These are phyloP conservation scores for Byssoonygena ceratinophila DNA, from an alignment of 2,329 filamentous ascomycete species.

Conservation along the genomic window DNA sequence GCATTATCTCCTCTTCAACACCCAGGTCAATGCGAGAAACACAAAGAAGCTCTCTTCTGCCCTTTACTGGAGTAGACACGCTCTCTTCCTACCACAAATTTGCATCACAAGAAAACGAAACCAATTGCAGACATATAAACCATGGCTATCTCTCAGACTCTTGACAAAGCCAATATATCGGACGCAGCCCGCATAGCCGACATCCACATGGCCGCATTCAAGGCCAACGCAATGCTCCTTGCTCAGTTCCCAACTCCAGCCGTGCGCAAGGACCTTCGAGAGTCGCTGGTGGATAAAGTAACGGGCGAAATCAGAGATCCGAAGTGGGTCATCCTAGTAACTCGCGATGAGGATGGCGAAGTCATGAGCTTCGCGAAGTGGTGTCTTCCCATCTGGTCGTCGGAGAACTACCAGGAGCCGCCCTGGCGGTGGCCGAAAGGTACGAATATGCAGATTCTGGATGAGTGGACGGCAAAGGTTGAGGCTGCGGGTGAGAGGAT, in stretches of 20 bases:
- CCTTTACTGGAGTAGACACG: too few relatives aligned
- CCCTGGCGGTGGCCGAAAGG: slow-evolving; percentile 19
- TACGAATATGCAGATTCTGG: slow-evolving; percentile 14
- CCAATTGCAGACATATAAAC: too few relatives aligned
- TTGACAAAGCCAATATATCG: slow-evolving; percentile 13
- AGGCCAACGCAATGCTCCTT: slow-evolving; percentile 18
- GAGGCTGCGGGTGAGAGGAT: slow-evolving; percentile 11
- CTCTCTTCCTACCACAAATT: too few relatives aligned
- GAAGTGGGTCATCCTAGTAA: slow-evolving; percentile 17
- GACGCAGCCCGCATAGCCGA: slow-evolving; percentile 20
- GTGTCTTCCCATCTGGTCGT: slow-evolving; percentile 13
- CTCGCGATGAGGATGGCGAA: slow-evolving; percentile 3
- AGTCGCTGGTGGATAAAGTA: slow-evolving; percentile 16
- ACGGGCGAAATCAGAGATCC: slow-evolving; percentile 18
- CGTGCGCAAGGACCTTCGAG: slow-evolving; percentile 16
- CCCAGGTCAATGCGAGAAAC: too few relatives aligned
- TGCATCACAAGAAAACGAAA: too few relatives aligned
- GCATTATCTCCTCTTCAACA: too few relatives aligned
- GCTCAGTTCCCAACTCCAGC: slow-evolving; percentile 21
- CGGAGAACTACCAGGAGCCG: slow-evolving; percentile 14
- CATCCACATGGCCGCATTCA: slow-evolving; percentile 22
- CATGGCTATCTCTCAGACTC: neutral
- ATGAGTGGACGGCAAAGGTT: slow-evolving; percentile 15
- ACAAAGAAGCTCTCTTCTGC: too few relatives aligned
- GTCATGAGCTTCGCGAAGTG: slow-evolving; percentile 20